Evolutionary conservation across 306 rosid species (phyloP), one percentile per base, ranked within the genome.

Genomic region (Cicer yamashitae): DNA sequence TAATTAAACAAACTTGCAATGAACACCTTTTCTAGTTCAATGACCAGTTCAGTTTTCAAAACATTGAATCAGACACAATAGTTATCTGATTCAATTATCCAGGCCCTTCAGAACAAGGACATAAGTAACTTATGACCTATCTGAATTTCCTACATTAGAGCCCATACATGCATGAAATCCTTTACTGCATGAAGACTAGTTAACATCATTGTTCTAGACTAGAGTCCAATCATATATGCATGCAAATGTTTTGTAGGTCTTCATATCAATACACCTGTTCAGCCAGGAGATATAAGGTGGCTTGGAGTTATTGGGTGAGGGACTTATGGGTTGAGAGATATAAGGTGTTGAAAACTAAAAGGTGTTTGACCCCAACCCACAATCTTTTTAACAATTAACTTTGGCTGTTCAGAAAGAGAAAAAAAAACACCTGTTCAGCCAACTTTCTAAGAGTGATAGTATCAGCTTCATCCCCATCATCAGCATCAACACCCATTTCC

Each of bases 401-500:
- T 30, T 30, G 37, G 5, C 37, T 30, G 37, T 30, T 30, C 4
- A 30, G 5, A 30, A 4, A 4, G 2, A 25, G 4, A 4, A 30
- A 30, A 30, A 4, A 30, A 30, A 30, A 30, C 22, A 91, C 98
- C 96, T 91, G 97, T 76, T 91, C 93, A 77, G 98, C 98, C 82
- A 94, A 78, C 88, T 88, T 91, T 75, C 89, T 91, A 72, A 91
- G 90, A 51, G 60, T 90, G 73, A 83, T 57, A 72, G 88, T 83
- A 75, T 91, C 97, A 69, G 81, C 91, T 76, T 94, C 97, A 61
- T 94, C 98, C 60, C 92, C 94, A 53, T 91, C 98, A 75, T 91
- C 98, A 2, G 79, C 85, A 79, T 89, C 97, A 76, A 77, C 86
- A 67, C 98, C 98, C 98, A 94, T 90, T 79, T 91, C 97, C 87